These are phyloP conservation scores for Camellia lanceoleosa DNA, from an alignment of 148 eudicot species.

Conservation along the genomic window DNA sequence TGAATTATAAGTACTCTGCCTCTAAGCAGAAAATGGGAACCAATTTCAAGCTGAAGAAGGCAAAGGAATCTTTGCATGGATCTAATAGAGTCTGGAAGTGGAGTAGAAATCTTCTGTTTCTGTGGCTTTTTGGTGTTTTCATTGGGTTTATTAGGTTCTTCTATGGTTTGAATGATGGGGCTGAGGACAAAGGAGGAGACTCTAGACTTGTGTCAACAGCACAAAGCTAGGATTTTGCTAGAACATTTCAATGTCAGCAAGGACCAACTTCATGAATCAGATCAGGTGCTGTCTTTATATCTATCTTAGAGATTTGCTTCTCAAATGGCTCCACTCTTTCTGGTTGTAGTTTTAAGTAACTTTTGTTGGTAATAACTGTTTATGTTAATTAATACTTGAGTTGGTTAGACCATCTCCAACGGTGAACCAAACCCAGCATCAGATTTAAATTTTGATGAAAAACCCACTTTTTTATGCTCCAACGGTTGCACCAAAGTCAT, in stretches of 20 bases:
- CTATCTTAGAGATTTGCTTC: neutral
- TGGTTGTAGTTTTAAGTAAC: neutral
- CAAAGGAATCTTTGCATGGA: conserved; percentile 34
- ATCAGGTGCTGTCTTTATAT: conserved; percentile 21
- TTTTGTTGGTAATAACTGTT: neutral
- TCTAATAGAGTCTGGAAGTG: conserved; percentile 38
- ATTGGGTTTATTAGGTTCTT: conserved; percentile 40
- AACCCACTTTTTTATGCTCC: too few species aligned
- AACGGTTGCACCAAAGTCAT: too few species aligned
- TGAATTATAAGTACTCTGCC: conserved; percentile 34
- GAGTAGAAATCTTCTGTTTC: conserved; percentile 27
- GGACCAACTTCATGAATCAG: conserved; percentile 30
- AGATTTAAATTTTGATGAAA: too few species aligned
- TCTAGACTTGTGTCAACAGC: conserved; percentile 17
- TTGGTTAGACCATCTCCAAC: too few species aligned
- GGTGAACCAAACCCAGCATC: too few species aligned
- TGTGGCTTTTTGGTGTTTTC: conserved; percentile 31
- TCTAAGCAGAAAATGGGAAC: conserved; percentile 34
- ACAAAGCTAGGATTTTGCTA: conserved; percentile 3
- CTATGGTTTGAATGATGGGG: conserved; percentile 27
- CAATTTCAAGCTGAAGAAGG: conserved; percentile 40
- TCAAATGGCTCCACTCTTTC: neutral
- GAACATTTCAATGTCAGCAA: conserved; percentile 26
- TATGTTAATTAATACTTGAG: neutral
- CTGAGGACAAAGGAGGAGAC: conserved; percentile 19